Evolutionary conservation across 148 eudicot genomes (phyloP).

Genomic region (Linanthus parryae): DNA sequence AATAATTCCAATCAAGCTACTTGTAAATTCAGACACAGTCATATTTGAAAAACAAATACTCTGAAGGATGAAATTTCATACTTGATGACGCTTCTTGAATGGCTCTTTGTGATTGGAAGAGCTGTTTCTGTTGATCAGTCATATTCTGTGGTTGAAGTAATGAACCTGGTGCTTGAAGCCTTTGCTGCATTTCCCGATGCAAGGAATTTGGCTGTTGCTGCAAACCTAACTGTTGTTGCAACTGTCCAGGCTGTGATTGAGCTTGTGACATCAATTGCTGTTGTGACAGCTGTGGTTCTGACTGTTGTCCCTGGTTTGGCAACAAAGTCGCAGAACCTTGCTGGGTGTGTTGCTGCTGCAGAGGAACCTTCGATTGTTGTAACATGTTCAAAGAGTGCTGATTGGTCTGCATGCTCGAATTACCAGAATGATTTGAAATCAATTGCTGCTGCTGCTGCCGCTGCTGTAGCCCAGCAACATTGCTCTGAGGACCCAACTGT

Average conservation of each 20-base stretch:
- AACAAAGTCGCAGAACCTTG: constrained; percentile 40
- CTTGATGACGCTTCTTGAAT: constrained; percentile 71
- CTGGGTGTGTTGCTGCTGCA: constrained; percentile 71
- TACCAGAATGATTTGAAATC: constrained; percentile 64
- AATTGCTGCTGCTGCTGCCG: constrained; percentile 59
- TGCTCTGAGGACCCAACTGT: constrained; percentile 60
- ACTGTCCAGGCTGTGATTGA: constrained; percentile 69
- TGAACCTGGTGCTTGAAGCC: constrained; percentile 59
- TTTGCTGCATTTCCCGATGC: constrained; percentile 74
- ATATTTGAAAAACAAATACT: too few relatives aligned
- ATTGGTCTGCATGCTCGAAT: constrained; percentile 48
- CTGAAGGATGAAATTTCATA: too few relatives aligned
- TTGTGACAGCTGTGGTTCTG: constrained; percentile 43
- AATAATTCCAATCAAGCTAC: too few relatives aligned
- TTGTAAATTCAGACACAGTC: too few relatives aligned
- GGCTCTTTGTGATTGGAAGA: constrained; percentile 66
- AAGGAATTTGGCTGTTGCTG: constrained; percentile 62
- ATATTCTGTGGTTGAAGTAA: constrained; percentile 69
- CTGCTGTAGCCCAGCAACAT: constrained; percentile 41
- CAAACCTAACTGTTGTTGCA: constrained; percentile 66
- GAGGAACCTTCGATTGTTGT: constrained; percentile 57
- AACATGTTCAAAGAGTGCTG: constrained; percentile 61
- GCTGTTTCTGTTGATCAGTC: constrained; percentile 79
- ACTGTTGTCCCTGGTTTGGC: constrained; percentile 49
- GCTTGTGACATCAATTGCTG: constrained; percentile 74